Conservation (phyloP, 352 stramenopile species). For the Globisporangium irregulare region DNA sequence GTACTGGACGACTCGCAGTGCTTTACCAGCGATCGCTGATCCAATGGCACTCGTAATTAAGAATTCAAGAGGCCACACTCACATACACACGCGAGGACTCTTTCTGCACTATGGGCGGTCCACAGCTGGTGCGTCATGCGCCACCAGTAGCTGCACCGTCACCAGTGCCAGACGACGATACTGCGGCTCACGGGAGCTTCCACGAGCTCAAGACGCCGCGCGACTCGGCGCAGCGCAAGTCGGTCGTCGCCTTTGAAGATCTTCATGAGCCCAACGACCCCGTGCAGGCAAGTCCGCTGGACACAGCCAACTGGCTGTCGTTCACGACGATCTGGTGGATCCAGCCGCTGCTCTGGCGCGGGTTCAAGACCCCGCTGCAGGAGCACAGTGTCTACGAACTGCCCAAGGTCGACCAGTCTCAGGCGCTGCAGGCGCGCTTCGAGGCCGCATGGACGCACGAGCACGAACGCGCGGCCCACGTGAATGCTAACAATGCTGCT, state of each 20-base stretch:
- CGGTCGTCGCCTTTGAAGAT: not conserved
- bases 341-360: conserved; percentile 35
- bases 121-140: conserved; percentile 2
- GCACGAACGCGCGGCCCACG: not conserved
- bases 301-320: conserved; percentile 37
- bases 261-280: not conserved
- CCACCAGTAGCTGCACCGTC: not conserved
- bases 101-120: not conserved
- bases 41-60: not conserved
- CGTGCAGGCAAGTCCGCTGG: conserved; percentile 27
- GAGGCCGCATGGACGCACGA: conserved; percentile 34
- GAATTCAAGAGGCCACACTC: not conserved
- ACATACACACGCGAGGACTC: not conserved
- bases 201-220: conserved; percentile 18
- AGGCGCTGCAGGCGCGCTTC: conserved; percentile 40
- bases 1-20: not conserved
- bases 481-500: not conserved
- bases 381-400: conserved; percentile 44
- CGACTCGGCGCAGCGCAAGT: conserved; percentile 7
- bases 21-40: not conserved
- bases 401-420: conserved; percentile 35
- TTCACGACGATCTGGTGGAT: conserved; percentile 57
- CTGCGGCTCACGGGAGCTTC: conserved; percentile 7
- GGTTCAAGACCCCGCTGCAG: conserved; percentile 31
- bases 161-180: not conserved